phyloP scores from a whole-genome alignment of 192 early-diverging fungal species.

The Podila epicladia region DNA sequence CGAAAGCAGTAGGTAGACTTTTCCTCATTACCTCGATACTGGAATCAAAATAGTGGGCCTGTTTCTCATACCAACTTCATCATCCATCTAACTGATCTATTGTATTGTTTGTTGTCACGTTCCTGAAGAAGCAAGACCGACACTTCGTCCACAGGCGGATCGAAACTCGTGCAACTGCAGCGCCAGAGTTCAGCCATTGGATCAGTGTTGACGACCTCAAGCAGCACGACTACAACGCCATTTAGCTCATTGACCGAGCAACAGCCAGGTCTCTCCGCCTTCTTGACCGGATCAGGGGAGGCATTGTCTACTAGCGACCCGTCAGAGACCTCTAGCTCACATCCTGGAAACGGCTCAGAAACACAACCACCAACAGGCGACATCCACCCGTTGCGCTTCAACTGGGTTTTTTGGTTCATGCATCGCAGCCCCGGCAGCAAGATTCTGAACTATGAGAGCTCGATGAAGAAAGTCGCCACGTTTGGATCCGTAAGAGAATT shows the following conservation, averaged over 20 bases:
- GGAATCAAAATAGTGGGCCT: background rate
- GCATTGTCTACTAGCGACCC: background rate
- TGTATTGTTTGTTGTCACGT: background rate
- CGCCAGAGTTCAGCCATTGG: slow-evolving; percentile 38
- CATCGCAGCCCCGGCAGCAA: slow-evolving; percentile 88
- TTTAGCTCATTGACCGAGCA: slow-evolving; percentile 22
- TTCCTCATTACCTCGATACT: background rate
- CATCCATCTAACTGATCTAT: background rate
- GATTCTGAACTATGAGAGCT: slow-evolving; percentile 86
- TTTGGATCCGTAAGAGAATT: slow-evolving; percentile 70
- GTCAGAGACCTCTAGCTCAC: background rate
- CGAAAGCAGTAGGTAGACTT: slow-evolving; percentile 26
- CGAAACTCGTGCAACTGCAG: slow-evolving; percentile 44
- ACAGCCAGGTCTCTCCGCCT: slow-evolving; percentile 34
- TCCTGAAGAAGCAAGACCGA: slow-evolving; percentile 2
- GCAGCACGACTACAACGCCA: background rate
- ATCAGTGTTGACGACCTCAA: slow-evolving; percentile 13
- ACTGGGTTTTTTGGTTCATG: slow-evolving; percentile 97
- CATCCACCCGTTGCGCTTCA: slow-evolving; percentile 76
- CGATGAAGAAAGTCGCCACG: slow-evolving; percentile 85
- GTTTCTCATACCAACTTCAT: background rate
- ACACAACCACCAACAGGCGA: slow-evolving; percentile 13
- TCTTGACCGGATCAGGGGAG: slow-evolving; percentile 24
- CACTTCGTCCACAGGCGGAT: slow-evolving; percentile 26
- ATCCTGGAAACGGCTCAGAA: background rate